phyloP scores from a whole-genome alignment of 768 basidiomycete species.

The Mycena galericulata region DNA sequence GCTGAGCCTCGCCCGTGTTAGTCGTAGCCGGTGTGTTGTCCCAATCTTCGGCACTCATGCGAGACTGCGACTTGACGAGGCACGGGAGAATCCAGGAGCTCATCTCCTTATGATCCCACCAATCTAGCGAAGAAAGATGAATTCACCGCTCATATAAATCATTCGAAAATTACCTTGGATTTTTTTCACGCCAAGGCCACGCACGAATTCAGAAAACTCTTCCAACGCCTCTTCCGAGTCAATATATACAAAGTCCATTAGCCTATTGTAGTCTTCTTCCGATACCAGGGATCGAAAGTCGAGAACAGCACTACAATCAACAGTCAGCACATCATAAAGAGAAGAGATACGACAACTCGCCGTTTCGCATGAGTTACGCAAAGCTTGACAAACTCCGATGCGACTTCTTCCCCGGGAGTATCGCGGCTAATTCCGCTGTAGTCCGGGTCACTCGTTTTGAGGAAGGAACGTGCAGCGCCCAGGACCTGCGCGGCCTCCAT shows the following conservation, averaged over 20 bases:
- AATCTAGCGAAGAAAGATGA: background rate
- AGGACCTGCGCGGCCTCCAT: too few species aligned
- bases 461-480: conserved; percentile 7
- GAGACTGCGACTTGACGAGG: too few species aligned
- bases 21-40: too few species aligned
- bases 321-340: background rate
- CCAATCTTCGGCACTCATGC: too few species aligned
- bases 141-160: background rate
- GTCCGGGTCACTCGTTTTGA: background rate
- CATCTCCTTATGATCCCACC: conserved; percentile 18
- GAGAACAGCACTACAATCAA: background rate
- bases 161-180: background rate
- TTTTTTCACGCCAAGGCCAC: background rate
- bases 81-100: too few species aligned
- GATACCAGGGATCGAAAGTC: background rate
- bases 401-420: conserved; percentile 1
- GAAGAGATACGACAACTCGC: background rate
- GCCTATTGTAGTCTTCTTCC: background rate
- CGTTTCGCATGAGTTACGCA: conserved; percentile 19
- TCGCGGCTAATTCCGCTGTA: background rate
- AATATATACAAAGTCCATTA: conserved; percentile 3
- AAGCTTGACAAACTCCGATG: conserved; percentile 6
- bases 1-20: too few species aligned
- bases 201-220: background rate
- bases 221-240: background rate